These are phyloP conservation scores for Scorias spongiosa DNA, from an alignment of 2,329 filamentous ascomycete genomes.

Conservation along the genomic window DNA sequence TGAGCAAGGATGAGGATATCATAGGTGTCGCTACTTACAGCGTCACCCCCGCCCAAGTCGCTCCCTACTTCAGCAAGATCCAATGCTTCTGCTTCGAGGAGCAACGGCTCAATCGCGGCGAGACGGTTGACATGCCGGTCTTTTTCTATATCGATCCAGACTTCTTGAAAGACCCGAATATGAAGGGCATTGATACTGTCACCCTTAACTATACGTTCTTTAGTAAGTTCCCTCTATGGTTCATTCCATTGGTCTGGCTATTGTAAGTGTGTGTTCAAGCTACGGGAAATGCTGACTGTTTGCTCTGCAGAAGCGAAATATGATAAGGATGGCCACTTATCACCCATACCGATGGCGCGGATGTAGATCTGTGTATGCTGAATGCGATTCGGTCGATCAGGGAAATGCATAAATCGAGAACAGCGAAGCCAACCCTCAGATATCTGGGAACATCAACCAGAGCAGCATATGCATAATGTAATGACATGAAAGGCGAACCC, in stretches of 20 bases:
- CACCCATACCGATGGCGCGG: slow-evolving; percentile 31
- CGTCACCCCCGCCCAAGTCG: slow-evolving; percentile 88
- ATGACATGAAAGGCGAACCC: too few relatives aligned
- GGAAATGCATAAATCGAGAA: too few relatives aligned
- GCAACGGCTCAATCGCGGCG: slow-evolving; percentile 82
- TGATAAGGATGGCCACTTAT: slow-evolving; percentile 62
- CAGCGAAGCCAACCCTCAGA: too few relatives aligned
- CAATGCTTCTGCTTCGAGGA: slow-evolving; percentile 98
- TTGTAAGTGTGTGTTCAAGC: not conserved
- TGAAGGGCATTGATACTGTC: slow-evolving; percentile 88
- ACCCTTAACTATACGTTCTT: slow-evolving; percentile 97
- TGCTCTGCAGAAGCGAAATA: slow-evolving; percentile 56
- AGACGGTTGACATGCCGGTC: slow-evolving; percentile 98
- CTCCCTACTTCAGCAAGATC: slow-evolving; percentile 97
- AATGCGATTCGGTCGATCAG: not conserved
- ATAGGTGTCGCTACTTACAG: slow-evolving; percentile 97
- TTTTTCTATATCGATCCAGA: slow-evolving; percentile 99
- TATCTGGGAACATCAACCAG: too few relatives aligned
- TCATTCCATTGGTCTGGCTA: not conserved
- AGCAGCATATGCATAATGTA: too few relatives aligned
- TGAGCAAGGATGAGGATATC: slow-evolving; percentile 67
- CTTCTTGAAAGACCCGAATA: slow-evolving; percentile 77
- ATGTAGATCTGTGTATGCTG: not conserved
- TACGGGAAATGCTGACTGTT: slow-evolving; percentile 8
- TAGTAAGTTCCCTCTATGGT: slow-evolving; percentile 46